Evolutionary conservation across 2,329 filamentous ascomycete species (phyloP).

Genomic region (Alternaria novae-zelandiae): DNA sequence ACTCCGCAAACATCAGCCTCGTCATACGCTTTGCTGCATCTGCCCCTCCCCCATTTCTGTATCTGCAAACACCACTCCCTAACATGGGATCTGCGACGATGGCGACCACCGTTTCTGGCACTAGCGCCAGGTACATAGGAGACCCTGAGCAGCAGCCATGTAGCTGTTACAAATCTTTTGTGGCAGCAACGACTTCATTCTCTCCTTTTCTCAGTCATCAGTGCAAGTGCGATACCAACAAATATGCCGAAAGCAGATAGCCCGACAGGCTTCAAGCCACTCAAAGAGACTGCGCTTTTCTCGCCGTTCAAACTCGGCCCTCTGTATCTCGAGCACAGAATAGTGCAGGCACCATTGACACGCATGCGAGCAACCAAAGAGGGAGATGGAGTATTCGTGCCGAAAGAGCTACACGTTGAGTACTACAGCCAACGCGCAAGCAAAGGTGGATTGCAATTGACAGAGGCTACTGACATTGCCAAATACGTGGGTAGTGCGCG

Average conservation of each 20-base stretch:
- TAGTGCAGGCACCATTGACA: slow-evolving; percentile 50
- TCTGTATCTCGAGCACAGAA: slow-evolving; percentile 47
- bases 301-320: slow-evolving; percentile 40
- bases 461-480: slow-evolving; percentile 59
- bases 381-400: slow-evolving; percentile 54
- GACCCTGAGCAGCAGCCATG: slow-evolving; percentile 23
- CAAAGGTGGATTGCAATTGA: slow-evolving; percentile 64
- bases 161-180: slow-evolving; percentile 1
- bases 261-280: slow-evolving; percentile 35
- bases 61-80: slow-evolving; percentile 26
- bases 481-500: slow-evolving; percentile 33
- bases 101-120: slow-evolving; percentile 6
- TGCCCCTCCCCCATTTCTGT: slow-evolving; percentile 38
- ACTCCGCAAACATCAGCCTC: background rate
- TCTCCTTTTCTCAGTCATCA: background rate
- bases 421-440: slow-evolving; percentile 63
- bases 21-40: slow-evolving; percentile 6
- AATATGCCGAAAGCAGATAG: slow-evolving; percentile 43
- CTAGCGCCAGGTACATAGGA: slow-evolving; percentile 39
- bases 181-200: background rate
- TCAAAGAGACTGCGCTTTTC: slow-evolving; percentile 43
- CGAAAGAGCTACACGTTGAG: slow-evolving; percentile 54
- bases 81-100: slow-evolving; percentile 24
- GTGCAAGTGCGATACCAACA: slow-evolving; percentile 4
- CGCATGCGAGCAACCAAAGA: slow-evolving; percentile 58